Base-by-base conservation (phyloP, 306 rosid genomes). In the Cicer chorassanicum region DNA sequence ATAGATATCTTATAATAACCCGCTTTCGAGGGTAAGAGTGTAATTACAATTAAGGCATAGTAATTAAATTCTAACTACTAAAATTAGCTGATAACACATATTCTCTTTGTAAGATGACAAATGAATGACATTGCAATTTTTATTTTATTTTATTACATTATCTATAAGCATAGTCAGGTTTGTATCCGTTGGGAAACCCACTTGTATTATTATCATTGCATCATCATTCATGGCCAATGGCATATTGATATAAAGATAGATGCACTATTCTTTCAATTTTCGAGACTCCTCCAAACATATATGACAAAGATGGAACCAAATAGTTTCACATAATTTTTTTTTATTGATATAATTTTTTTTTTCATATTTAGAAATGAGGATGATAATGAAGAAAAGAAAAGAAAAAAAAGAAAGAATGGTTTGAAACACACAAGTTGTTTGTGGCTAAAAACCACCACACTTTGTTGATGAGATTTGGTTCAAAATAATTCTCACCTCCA, bases 401-500 rank as follows among this genome's bases (percentile, higher is more conserved):
- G n/a, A n/a, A 7, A 68, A 55, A 72, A 29, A 29, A 29, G 36
- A 29, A 29, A 29, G 83, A 72, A 80, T 46, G 76, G 60, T 84
- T 85, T 81, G 89, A 81, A 89, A 83, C 90, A 86, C 93, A 86
- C 87, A 86, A 41, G 76, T 81, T 6, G 55, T 86, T 59, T 89
- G 93, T 89, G 93, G 93, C 84, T 81, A 88, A 84, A 76, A 74
- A 46, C 6, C 67, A 70, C 68, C 74, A 75, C 70, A 57, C 76
- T 78, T 69, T 53, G 75, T 82, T 82, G 87, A 89, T 89, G 80
- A 69, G 93, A 86, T 89, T 83, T 85, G 87, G 48, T 21, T 81
- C 84, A 84, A 84, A 82, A 80, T 82, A 88, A 74, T 88, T 1
- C 90, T 81, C 86, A 86, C 93, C 93, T 88, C 89, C 86, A 80